These are phyloP conservation scores for Rhizophlyctis rosea DNA, from an alignment of 192 early-diverging fungal species.

Conservation along the genomic window DNA sequence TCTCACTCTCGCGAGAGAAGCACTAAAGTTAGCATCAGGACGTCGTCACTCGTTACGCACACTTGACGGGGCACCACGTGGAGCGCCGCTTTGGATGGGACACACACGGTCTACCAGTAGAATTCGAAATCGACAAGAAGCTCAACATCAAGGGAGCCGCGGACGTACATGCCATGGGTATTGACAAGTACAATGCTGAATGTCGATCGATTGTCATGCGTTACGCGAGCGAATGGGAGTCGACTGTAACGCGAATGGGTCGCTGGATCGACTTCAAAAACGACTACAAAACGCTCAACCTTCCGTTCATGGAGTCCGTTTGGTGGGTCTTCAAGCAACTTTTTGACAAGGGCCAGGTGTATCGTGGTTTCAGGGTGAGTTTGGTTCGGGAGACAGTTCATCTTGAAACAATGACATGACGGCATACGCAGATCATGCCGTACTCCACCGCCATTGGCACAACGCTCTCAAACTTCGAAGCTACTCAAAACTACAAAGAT, in stretches of 20 bases:
- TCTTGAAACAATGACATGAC: neutral
- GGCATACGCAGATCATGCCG: conserved; percentile 70
- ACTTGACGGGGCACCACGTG: conserved; percentile 93
- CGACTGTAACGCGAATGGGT: conserved; percentile 91
- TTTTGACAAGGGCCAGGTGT: conserved; percentile 91
- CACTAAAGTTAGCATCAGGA: conserved; percentile 54
- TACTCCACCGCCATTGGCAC: conserved; percentile 91
- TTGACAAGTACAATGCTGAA: conserved; percentile 95
- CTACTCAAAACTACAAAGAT: conserved; percentile 95
- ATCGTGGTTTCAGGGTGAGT: conserved; percentile 86
- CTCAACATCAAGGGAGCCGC: conserved; percentile 80
- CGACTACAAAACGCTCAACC: conserved; percentile 98
- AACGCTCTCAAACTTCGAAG: conserved; percentile 96
- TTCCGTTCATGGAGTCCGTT: conserved; percentile 95
- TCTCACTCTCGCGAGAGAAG: too few relatives aligned
- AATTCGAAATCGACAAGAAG: conserved; percentile 95
- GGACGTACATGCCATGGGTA: conserved; percentile 90
- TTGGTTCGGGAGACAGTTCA: neutral
- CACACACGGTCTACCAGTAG: conserved; percentile 88
- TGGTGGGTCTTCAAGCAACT: conserved; percentile 99
- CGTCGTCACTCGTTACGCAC: conserved; percentile 94
- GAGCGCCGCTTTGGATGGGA: conserved; percentile 99
- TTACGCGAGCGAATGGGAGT: conserved; percentile 89
- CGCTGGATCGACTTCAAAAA: conserved; percentile 99
- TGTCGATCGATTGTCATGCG: conserved; percentile 97